A percentile compares a stretch with the other conserved stretches of the same genome.
These are phyloP conservation scores for Aspergillus pseudonomiae DNA, from an alignment of 2,329 filamentous ascomycete species.

Conservation along the genomic window DNA sequence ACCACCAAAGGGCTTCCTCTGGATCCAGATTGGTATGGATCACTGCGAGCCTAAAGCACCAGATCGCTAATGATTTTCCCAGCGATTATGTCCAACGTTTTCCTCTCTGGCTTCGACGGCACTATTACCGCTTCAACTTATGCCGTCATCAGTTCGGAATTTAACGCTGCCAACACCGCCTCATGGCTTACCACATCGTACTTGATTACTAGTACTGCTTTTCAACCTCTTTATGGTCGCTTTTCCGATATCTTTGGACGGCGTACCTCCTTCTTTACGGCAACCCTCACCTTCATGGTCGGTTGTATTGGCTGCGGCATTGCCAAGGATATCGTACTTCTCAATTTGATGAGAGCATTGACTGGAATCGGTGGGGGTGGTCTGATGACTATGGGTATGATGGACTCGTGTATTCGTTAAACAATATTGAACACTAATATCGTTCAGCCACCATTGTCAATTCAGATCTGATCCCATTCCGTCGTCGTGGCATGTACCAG, in stretches of 20 bases:
- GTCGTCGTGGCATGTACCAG: slow-evolving; percentile 73
- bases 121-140: slow-evolving; percentile 51
- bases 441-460: slow-evolving; percentile 64
- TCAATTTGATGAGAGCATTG: slow-evolving; percentile 70
- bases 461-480: slow-evolving; percentile 73
- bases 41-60: background rate
- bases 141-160: slow-evolving; percentile 51
- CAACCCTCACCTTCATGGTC: slow-evolving; percentile 63
- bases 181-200: slow-evolving; percentile 63
- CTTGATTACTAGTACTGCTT: slow-evolving; percentile 66
- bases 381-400: slow-evolving; percentile 62
- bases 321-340: slow-evolving; percentile 67
- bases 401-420: background rate
- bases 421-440: background rate
- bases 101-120: slow-evolving; percentile 59
- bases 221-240: slow-evolving; percentile 73
- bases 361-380: slow-evolving; percentile 76
- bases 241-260: slow-evolving; percentile 72
- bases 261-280: slow-evolving; percentile 62
- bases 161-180: slow-evolving; percentile 49
- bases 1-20: slow-evolving; percentile 57
- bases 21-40: slow-evolving; percentile 57
- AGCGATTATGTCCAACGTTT: slow-evolving; percentile 67
- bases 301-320: slow-evolving; percentile 72
- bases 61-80: background rate